Percentiles rank a stretch among this genome's conserved stretches.
Conservation (phyloP, 78 protist genomes). For the Chrysochromulina tobinii region DNA sequence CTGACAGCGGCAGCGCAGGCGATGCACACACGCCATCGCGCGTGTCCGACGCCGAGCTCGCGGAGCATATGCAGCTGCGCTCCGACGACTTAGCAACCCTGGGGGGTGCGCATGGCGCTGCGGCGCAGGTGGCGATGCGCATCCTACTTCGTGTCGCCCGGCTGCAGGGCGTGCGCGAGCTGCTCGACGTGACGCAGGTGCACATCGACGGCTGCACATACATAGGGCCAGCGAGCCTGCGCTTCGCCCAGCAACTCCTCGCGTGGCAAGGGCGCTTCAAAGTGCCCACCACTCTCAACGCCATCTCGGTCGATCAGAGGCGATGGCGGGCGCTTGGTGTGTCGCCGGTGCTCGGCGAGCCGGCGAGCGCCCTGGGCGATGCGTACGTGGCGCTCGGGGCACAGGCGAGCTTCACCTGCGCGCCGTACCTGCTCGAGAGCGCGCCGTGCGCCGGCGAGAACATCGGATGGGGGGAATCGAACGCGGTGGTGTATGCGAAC, state of each 20-base stretch:
- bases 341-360: not conserved
- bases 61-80: not conserved
- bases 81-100: not conserved
- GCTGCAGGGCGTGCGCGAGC: not conserved
- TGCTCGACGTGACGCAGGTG: not conserved
- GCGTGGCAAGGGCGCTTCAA: not conserved
- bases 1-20: no score
- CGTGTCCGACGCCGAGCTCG: not conserved
- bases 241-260: not conserved
- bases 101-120: not conserved
- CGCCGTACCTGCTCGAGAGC: not conserved
- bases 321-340: not conserved
- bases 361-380: not conserved
- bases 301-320: not conserved
- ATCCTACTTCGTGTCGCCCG: not conserved
- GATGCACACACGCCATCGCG: not conserved
- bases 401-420: not conserved
- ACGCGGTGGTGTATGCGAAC: slow-evolving; percentile 12
- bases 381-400: not conserved
- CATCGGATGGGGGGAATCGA: not conserved
- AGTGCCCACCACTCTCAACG: not conserved
- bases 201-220: not conserved
- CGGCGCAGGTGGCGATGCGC: slow-evolving; percentile 12
- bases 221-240: not conserved
- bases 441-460: not conserved